Evolutionary conservation across 2,329 filamentous ascomycete species (phyloP).

Genomic region (Fusarium bactridioides): DNA sequence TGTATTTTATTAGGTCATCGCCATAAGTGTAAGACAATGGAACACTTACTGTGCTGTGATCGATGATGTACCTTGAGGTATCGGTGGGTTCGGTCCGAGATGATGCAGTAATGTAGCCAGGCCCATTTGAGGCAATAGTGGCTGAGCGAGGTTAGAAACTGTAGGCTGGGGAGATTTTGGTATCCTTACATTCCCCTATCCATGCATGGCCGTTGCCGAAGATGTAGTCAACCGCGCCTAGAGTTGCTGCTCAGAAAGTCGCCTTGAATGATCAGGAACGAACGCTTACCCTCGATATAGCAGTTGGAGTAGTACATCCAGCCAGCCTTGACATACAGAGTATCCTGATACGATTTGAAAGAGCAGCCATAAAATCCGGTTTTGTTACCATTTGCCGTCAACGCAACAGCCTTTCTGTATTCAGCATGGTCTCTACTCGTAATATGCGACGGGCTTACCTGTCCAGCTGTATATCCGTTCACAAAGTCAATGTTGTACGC

Average conservation of each 20-base stretch:
- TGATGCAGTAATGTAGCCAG: neutral
- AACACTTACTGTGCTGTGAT: neutral
- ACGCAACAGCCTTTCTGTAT: neutral
- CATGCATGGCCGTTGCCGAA: neutral
- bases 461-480: neutral
- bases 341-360: neutral
- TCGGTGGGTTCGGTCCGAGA: neutral
- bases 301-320: neutral
- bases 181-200: neutral
- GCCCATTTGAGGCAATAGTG: neutral
- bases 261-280: rapidly evolving
- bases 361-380: neutral
- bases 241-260: rapidly evolving
- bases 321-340: neutral
- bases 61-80: neutral
- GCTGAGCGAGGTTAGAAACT: neutral
- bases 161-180: rapidly evolving
- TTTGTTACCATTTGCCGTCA: neutral
- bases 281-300: neutral
- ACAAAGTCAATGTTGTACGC: neutral
- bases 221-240: neutral
- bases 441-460: neutral
- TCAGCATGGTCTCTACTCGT: no score
- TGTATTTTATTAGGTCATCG: rapidly evolving
- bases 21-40: rapidly evolving